A percentile compares a stretch with the other conserved stretches of the same genome.
These are phyloP conservation scores for Fomitopsis palustris DNA, from an alignment of 1,284 basidiomycete genomes.

Conservation along the genomic window DNA sequence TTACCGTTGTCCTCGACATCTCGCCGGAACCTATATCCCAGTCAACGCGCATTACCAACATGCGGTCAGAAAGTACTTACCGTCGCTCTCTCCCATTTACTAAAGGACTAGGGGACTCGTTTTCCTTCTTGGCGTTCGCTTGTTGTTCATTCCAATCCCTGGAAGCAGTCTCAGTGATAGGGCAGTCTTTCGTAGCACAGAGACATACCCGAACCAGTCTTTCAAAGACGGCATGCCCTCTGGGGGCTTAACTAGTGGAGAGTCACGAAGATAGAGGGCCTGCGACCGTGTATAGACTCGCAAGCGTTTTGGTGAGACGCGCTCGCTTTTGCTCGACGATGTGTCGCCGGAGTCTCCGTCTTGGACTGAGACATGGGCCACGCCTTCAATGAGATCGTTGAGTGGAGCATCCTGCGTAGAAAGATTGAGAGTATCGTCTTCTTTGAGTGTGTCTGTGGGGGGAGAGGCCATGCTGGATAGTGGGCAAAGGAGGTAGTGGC, in stretches of 20 bases:
- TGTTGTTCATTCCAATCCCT: conserved; percentile 63
- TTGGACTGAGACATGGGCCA: conserved; percentile 36
- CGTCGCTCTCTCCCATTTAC: conserved; percentile 60
- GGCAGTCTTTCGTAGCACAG: conserved; percentile 1
- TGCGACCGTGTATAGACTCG: conserved; percentile 65
- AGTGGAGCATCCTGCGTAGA: conserved; percentile 18
- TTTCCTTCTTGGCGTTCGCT: conserved; percentile 60
- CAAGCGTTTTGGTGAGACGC: conserved; percentile 37
- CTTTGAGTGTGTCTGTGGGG: conserved; percentile 16
- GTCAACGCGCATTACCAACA: conserved; percentile 14
- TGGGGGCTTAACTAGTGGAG: conserved; percentile 74
- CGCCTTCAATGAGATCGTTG: conserved; percentile 30
- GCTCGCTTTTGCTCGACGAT: conserved; percentile 27
- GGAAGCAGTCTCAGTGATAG: conserved; percentile 19
- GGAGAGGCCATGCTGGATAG: conserved; percentile 22
- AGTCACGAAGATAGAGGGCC: conserved; percentile 64
- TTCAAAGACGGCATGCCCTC: conserved; percentile 75
- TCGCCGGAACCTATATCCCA: conserved; percentile 57
- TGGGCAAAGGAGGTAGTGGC: conserved; percentile 4
- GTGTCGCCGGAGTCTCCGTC: conserved; percentile 25
- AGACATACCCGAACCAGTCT: conserved; percentile 83
- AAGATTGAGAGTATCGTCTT: conserved; percentile 6
- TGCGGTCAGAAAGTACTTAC: conserved; percentile 31
- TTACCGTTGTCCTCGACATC: conserved; percentile 71
- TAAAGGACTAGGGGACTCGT: conserved; percentile 45